These are phyloP conservation scores for Poteriospumella lacustris DNA, from an alignment of 108 stramenopile genomes.

Conservation along the genomic window DNA sequence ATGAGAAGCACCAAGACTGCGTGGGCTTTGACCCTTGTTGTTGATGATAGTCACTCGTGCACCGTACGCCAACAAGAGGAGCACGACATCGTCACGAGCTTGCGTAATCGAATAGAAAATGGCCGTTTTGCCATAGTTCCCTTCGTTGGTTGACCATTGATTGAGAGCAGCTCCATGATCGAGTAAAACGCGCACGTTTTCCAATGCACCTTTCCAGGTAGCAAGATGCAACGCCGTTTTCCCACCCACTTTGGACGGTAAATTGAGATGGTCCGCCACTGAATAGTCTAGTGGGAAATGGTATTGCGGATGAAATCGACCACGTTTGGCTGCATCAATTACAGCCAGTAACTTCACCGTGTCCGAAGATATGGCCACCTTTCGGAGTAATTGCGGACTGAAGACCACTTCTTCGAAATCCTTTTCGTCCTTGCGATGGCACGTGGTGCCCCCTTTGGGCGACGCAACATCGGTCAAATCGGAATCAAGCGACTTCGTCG, in stretches of 20 bases:
- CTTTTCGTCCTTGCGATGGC: no score
- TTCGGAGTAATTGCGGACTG: no score
- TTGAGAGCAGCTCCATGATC: constrained; percentile 57
- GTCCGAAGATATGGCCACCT: no score
- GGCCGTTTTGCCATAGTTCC: constrained; percentile 71
- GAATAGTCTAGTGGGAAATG: no score
- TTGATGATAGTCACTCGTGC: constrained; percentile 68
- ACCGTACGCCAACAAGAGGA: constrained; percentile 45
- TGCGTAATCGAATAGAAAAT: constrained; percentile 72
- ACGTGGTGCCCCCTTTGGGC: no score
- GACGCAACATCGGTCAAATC: no score
- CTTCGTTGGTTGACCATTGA: constrained; percentile 48
- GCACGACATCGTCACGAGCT: constrained; percentile 58
- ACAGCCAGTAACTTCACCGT: no score
- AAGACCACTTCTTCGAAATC: no score
- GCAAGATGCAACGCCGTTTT: constrained; percentile 67
- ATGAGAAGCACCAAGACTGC: constrained; percentile 56
- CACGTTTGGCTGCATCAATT: no score
- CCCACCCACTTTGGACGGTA: constrained; percentile 25
- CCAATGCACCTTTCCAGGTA: constrained; percentile 62
- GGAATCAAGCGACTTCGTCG: no score
- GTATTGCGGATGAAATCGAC: no score
- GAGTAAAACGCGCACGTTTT: constrained; percentile 55
- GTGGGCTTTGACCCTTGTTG: constrained; percentile 74
- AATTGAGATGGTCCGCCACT: no score